A percentile compares a stretch with the other conserved stretches of the same genome.
Evolutionary conservation across 2,329 filamentous ascomycete genomes (phyloP).

Genomic region (Ceratocystis albifundus): DNA sequence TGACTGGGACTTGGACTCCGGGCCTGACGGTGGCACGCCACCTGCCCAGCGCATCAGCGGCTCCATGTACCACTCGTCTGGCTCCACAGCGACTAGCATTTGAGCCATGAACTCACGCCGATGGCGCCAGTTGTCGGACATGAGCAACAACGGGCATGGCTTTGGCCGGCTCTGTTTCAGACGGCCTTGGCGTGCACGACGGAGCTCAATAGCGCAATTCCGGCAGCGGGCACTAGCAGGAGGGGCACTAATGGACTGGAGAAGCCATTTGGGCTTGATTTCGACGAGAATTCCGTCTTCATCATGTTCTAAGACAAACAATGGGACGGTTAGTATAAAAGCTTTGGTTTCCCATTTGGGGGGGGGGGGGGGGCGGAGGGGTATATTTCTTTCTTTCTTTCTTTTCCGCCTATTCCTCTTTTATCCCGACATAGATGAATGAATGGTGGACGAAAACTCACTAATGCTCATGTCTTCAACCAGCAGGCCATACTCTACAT

Average conservation of each 20-base stretch:
- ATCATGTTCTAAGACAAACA: constrained; percentile 26
- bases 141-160: constrained; percentile 47
- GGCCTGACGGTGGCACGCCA: constrained; percentile 9
- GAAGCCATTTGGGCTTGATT: constrained; percentile 78
- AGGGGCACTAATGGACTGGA: constrained; percentile 63
- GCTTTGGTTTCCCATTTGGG: background rate
- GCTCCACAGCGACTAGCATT: constrained; percentile 20
- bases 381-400: background rate
- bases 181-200: constrained; percentile 30
- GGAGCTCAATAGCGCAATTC: constrained; percentile 52
- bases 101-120: constrained; percentile 33
- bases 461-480: constrained; percentile 58
- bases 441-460: constrained; percentile 23
- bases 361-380: no score
- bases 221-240: constrained; percentile 52
- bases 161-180: constrained; percentile 37
- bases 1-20: background rate
- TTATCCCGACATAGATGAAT: no score
- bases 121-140: constrained; percentile 30
- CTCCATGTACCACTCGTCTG: constrained; percentile 23
- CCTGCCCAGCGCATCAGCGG: constrained; percentile 23
- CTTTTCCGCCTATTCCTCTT: background rate
- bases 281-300: constrained; percentile 43
- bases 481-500: constrained; percentile 50
- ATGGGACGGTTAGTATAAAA: constrained; percentile 18